Evolutionary conservation across 2,329 filamentous ascomycete species (phyloP), one percentile per base, ranked within the genome.

Genomic region (Penicillium expansum): DNA sequence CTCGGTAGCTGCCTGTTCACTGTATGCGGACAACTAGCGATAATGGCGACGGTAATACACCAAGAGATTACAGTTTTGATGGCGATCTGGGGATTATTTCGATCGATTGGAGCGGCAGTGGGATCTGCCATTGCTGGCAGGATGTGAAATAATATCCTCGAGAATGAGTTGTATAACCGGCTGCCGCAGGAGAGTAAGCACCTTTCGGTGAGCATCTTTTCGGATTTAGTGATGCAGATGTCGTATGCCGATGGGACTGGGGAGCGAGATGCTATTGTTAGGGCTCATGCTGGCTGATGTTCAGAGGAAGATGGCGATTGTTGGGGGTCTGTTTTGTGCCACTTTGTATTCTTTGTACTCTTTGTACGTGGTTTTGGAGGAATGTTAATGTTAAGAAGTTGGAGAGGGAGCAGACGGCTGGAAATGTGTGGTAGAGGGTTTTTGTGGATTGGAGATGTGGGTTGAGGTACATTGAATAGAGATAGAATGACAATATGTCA

Each of bases 221-320:
- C 43, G 5, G 45, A 14, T 9, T 39, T 65, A 49, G 62, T 55
- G 37, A 49, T 33, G 18, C 58, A 62, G 39, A 51, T 65, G 45
- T 43, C 42, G 22, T 82, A 80, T 59, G 64, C 72, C 0, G 63
- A 77, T 16, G 76, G 78, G 5, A 77, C 65, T 7, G 67, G 73
- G 0, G 75, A 71, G 22, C 69, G 81, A 16, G 58, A 71, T 18
- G 81, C 73, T 2, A 80, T 82, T 49, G 72, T 78, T 30, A 54
- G 71, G 45, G 67, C 80, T 0, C 83, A 83, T 56, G 79, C 74
- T 1, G 76, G 79, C 74, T 1, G 76, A 78, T 37, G 73, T 77
- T 5, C 80, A 83, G 69, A 73, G 66, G 33, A 61, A 67, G n/a
- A 72, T 79, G 71, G 63, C 78, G 30, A 75, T 76, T 44, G 74